Base-by-base conservation (phyloP, 441 rosid species). In the Cnidoscolus chayamansa region DNA sequence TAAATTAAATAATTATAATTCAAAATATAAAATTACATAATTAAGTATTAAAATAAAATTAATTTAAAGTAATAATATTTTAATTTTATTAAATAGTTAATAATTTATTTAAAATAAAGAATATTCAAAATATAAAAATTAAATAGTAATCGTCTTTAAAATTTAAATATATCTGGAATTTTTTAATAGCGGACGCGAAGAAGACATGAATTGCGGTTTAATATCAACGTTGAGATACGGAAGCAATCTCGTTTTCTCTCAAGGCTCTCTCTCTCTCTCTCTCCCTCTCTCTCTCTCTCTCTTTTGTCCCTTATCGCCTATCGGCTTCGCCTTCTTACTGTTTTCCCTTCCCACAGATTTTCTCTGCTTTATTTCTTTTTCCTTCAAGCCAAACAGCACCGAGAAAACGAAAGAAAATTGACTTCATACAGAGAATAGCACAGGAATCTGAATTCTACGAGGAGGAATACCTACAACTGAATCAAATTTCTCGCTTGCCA, bases 171-270 rank as follows among this genome's bases (percentile, higher is more conserved):
- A 35, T 53, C n/a, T 20, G 1, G 57, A 16, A 51, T 17, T 51
- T 40, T 76, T 71, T 70, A 75, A 79, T 68, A 9, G 65, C 86
- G 94, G 94, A 89, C 85, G 74, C 79, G 78, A 92, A 82, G 49
- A 78, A 67, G 65, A 74, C 43, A 85, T 89, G 82, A 77, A 90
- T 79, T 86, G 47, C 72, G 82, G 83, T 92, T 88, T 69, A 78
- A 81, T 77, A 63, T 72, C 72, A 75, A 74, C 73, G 85, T 84
- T 87, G 87, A 83, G 93, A 80, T 82, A 83, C 91, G 85, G 75
- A 72, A 65, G 74, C 67, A 55, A 69, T 79, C 79, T 77, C 69
- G 32, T 61, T 74, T 75, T 70, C 59, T 76, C 25, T 76, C 43
- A 78, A 72, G 79, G 76, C 80, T 72, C 78, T 25, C 25, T 25